Evolutionary conservation across 306 rosid genomes (phyloP), one percentile per base, ranked within the genome.

Genomic region (Prunus campanulata): DNA sequence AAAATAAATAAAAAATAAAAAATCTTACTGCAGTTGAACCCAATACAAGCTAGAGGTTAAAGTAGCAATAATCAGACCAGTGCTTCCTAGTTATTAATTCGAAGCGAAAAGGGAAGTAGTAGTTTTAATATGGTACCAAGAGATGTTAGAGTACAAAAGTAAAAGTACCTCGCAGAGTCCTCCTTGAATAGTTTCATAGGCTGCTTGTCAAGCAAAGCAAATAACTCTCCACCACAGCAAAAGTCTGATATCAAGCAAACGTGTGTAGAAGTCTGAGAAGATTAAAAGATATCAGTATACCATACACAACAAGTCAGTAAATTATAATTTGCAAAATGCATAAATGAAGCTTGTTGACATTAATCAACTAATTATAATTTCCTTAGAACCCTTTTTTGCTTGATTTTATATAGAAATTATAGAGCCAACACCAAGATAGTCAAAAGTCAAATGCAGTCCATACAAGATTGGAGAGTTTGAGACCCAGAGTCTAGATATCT

Each of bases 191-290:
- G 71, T 84, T 95, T 95, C 97, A 90, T 84, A 2, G 98, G 97
- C 78, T 94, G 98, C 85, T 81, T 89, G 83, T 94, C 98, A 69
- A 94, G 95, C 86, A 94, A 86, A 52, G 93, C 90, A 80, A 95
- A 95, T 84, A 95, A 82, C 86, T 95, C 97, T 80, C 98, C 98
- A 9, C 98, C 98, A 19, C 89, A 80, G 69, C 78, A 89, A 79
- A 92, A 95, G 87, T 95, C 98, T 59, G 97, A 88, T 81, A 95
- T 92, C 91, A 95, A 87, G 86, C 97, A 92, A 79, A 95, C 87
- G 73, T 95, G 98, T 27, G 98, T 90, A 20, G 88, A 66, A 61
- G 97, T 89, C 97, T 95, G 93, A 75, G 60, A 76, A 87, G 77
- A 88, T 55, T 57, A 75, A 76, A 69, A 55, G 60, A 59, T 49